Evolutionary conservation across 331 rosid species (phyloP).

Genomic region (Dryas integrifolia): DNA sequence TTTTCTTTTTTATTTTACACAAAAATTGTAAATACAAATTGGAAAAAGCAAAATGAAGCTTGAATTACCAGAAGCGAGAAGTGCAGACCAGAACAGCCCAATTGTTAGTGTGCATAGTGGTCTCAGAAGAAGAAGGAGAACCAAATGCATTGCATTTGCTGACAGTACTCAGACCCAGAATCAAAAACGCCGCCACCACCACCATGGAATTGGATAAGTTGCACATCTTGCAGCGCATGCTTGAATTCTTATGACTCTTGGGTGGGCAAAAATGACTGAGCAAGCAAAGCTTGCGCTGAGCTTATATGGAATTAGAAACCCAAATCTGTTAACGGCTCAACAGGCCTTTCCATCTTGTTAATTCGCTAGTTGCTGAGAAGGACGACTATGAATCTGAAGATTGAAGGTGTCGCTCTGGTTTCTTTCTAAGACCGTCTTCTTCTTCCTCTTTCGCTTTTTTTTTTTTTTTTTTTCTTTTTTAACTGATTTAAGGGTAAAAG

Average conservation of each 20-base stretch:
- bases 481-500: no score
- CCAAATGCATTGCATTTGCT: constrained; percentile 39
- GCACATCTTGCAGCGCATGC: constrained; percentile 30
- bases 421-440: neutral
- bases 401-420: no score
- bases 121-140: constrained; percentile 48
- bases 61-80: constrained; percentile 79
- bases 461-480: neutral
- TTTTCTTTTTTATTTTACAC: neutral
- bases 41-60: neutral
- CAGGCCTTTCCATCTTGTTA: neutral
- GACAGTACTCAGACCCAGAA: constrained; percentile 30
- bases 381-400: no score
- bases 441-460: neutral
- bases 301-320: neutral
- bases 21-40: constrained; percentile 5
- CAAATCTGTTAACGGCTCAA: neutral
- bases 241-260: neutral
- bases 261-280: neutral
- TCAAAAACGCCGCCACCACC: constrained; percentile 23
- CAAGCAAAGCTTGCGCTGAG: neutral
- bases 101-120: constrained; percentile 77
- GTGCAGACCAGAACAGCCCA: constrained; percentile 98
- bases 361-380: no score
- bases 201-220: constrained; percentile 26